These are phyloP conservation scores for Rhizopogon sp. DNA, from an alignment of 768 basidiomycete genomes.

Conservation along the genomic window DNA sequence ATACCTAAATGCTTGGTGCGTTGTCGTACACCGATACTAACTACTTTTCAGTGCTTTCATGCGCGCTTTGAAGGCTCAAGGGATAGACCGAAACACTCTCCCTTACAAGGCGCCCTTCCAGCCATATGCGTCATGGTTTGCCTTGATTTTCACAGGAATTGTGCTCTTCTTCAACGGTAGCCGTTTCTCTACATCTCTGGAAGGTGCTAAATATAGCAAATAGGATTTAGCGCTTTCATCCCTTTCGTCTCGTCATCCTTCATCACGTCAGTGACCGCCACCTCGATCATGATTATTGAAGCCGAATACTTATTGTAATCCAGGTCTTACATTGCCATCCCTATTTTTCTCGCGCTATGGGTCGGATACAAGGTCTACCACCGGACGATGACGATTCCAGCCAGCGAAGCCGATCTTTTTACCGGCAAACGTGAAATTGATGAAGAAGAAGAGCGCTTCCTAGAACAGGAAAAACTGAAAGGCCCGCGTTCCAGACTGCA, in stretches of 20 bases:
- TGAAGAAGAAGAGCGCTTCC: slow-evolving; percentile 52
- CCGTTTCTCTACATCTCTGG: slow-evolving; percentile 8
- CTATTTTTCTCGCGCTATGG: slow-evolving; percentile 10
- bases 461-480: slow-evolving; percentile 37
- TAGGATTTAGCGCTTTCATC: slow-evolving; percentile 10
- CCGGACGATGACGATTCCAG: slow-evolving; percentile 20
- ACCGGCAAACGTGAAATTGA: slow-evolving; percentile 56
- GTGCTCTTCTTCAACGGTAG: slow-evolving; percentile 55
- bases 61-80: slow-evolving; percentile 29
- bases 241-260: slow-evolving; percentile 53
- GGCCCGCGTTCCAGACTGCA: slow-evolving; percentile 24
- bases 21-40: slow-evolving; percentile 7
- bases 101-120: slow-evolving; percentile 59
- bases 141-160: slow-evolving; percentile 44
- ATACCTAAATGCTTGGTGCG: not conserved
- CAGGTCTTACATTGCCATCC: slow-evolving; percentile 12
- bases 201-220: slow-evolving; percentile 7
- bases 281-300: not conserved
- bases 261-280: slow-evolving; percentile 43
- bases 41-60: slow-evolving; percentile 12
- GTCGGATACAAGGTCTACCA: slow-evolving; percentile 21
- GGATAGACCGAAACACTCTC: slow-evolving; percentile 35
- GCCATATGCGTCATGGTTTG: slow-evolving; percentile 58
- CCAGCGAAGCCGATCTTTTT: slow-evolving; percentile 53
- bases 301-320: slow-evolving; percentile 5